Percentiles rank a stretch among this genome's conserved stretches.
Conservation (phyloP, 805 yeast genomes). For the Saccharomycopsis sp. region DNA sequence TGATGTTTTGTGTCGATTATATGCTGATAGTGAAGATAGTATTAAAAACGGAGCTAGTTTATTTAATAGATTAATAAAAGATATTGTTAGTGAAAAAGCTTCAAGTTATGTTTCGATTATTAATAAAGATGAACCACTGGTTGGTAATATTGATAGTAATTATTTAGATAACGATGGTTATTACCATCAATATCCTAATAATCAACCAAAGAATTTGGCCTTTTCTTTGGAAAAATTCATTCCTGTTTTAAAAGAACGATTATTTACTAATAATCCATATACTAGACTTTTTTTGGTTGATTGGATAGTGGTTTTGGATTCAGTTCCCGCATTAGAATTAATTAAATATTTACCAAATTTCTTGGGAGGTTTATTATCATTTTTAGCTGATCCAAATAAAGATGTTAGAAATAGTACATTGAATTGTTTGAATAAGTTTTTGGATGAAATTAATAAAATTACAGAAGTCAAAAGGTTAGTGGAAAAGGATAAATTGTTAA, state of each 20-base stretch:
- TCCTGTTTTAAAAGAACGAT: constrained; percentile 83
- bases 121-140: constrained; percentile 32
- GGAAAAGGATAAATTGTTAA: constrained; percentile 24
- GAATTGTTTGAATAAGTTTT: constrained; percentile 58
- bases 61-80: constrained; percentile 81
- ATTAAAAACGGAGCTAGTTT: constrained; percentile 95
- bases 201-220: constrained; percentile 50
- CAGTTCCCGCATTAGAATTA: constrained; percentile 84
- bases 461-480: constrained; percentile 53
- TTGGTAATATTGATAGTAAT: constrained; percentile 27
- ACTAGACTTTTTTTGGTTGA: constrained; percentile 86
- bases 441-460: constrained; percentile 74
- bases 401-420: constrained; percentile 85
- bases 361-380: constrained; percentile 71
- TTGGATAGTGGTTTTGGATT: constrained; percentile 88
- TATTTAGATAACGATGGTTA: constrained; percentile 47
- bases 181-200: constrained; percentile 43
- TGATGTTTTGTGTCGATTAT: constrained; percentile 81
- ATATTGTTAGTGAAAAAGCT: constrained; percentile 90
- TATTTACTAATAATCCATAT: constrained; percentile 86
- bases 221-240: constrained; percentile 81
- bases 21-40: constrained; percentile 83
- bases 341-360: constrained; percentile 84
- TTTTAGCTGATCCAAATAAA: constrained; percentile 70
- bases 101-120: constrained; percentile 74